A percentile compares a stretch with the other conserved stretches of the same genome.
phyloP scores from a whole-genome alignment of 176 grass and related monocot genomes.

The Cenchrus americanus region DNA sequence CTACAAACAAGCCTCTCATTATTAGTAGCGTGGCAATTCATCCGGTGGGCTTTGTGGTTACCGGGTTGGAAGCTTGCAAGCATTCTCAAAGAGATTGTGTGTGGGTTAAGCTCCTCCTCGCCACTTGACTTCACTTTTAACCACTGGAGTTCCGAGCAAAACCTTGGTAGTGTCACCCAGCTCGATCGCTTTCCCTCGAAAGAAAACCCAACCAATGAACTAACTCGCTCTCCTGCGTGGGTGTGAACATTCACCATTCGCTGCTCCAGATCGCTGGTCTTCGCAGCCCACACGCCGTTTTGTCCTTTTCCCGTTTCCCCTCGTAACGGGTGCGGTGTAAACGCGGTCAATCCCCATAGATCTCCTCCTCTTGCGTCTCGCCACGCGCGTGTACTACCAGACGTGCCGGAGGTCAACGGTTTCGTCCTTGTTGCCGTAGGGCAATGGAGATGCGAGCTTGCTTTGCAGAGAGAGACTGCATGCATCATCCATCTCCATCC shows the following conservation, averaged over 20 bases:
- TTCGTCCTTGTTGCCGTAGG: neutral
- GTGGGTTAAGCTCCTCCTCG: neutral
- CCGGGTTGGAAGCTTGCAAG: neutral
- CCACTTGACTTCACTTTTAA: neutral
- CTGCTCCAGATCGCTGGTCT: conserved; percentile 1
- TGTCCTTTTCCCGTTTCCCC: neutral
- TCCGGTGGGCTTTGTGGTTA: neutral
- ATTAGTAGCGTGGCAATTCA: neutral
- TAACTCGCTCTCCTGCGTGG: neutral
- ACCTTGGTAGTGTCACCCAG: neutral
- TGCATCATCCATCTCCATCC: neutral
- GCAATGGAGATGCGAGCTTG: conserved; percentile 2
- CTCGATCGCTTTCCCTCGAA: neutral
- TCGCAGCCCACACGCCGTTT: neutral
- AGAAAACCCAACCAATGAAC: neutral
- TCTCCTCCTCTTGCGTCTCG: neutral
- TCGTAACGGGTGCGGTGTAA: neutral
- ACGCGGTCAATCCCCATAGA: conserved; percentile 29
- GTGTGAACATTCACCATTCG: conserved; percentile 25
- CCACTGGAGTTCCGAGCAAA: conserved; percentile 32
- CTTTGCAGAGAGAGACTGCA: neutral
- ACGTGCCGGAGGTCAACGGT: conserved; percentile 10
- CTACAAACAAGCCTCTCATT: neutral
- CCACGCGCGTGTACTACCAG: conserved; percentile 15
- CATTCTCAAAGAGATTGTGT: neutral